These are phyloP conservation scores for Plasmodium yoelii DNA, from an alignment of 169 alveolate species.

Conservation along the genomic window DNA sequence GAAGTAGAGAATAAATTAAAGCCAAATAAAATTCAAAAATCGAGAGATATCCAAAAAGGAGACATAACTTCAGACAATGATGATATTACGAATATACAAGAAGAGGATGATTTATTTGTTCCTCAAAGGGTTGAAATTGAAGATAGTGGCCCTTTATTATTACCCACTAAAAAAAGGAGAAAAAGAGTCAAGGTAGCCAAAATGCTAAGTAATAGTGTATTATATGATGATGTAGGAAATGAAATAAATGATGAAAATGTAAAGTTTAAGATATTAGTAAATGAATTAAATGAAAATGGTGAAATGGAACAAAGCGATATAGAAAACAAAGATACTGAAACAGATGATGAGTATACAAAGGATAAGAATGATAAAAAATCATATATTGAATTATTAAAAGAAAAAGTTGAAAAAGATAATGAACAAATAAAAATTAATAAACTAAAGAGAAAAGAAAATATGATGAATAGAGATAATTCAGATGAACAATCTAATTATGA, in stretches of 20 bases:
- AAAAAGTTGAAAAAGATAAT: constrained; percentile 43
- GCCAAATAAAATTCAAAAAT: neutral
- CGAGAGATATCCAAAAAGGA: neutral
- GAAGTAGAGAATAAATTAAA: neutral
- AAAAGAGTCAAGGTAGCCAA: constrained; percentile 58
- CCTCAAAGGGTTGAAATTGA: constrained; percentile 32
- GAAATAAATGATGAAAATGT: constrained; percentile 58
- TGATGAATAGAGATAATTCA: constrained; percentile 10
- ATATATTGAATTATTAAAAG: constrained; percentile 43
- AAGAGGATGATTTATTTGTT: constrained; percentile 43
- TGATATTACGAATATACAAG: neutral
- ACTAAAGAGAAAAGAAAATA: constrained; percentile 12
- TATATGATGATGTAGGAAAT: constrained; percentile 67
- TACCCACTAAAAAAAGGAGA: constrained; percentile 55
- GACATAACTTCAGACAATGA: neutral
- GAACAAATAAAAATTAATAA: constrained; percentile 42
- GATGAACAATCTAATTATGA: constrained; percentile 6
- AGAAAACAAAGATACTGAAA: constrained; percentile 4
- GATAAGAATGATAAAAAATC: constrained; percentile 5
- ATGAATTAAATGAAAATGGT: constrained; percentile 33
- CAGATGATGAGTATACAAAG: neutral
- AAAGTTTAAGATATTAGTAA: constrained; percentile 51
- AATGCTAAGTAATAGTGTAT: constrained; percentile 46
- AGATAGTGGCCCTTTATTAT: constrained; percentile 28
- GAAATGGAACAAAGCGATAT: constrained; percentile 2